Evolutionary conservation across 2,329 filamentous ascomycete genomes (phyloP), one percentile per base, ranked within the genome.

Genomic region (Aspergillus sp.): DNA sequence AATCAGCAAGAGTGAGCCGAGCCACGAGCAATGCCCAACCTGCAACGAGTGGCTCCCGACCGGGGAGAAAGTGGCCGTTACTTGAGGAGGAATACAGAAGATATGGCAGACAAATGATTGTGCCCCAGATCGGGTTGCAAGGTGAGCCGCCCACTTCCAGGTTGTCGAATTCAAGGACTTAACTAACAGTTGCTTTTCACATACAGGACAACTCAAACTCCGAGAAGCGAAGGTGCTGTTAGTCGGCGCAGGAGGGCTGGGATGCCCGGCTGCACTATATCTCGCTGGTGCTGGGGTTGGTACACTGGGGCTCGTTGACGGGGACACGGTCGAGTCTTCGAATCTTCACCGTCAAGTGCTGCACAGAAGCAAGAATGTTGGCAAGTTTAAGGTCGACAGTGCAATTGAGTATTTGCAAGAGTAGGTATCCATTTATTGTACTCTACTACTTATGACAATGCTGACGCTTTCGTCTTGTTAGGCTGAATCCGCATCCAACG

Each of bases 321-420:
- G 91, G 3, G 95, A 99, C 77, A 83, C 82, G 0, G 94, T 99
- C 31, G 95, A 98, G 74, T 80, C 84, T 17, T 97, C 93, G 30
- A 99, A 99, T 73, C 83, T 99, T 15, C 95, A 98, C 80, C 89
- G 95, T 0, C 95, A 99, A 78, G 87, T 98, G 54, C 85, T 93
- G 34, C 94, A 99, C 74, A 84, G 84, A 3, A 91, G 88, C 0
- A 80, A 81, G 3, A 86, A 87, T 55, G 87, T 96, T 4, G 91
- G 91, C 11, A 86, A 86, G 81, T 83, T 81, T 60, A 98, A 98
- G 77, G 92, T 95, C 3, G 87, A 92, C 59, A 96, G 92, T 73
- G 90, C 89, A 4, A 83, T 89, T 57, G 74, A 81, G 17, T 88
- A 84, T 69, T 74, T 91, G 4, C 79, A 77, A 68, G 78, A 81